A percentile compares a stretch with the other conserved stretches of the same genome.
These are phyloP conservation scores for Amanita muscaria DNA, from an alignment of 768 basidiomycete species.

Conservation along the genomic window DNA sequence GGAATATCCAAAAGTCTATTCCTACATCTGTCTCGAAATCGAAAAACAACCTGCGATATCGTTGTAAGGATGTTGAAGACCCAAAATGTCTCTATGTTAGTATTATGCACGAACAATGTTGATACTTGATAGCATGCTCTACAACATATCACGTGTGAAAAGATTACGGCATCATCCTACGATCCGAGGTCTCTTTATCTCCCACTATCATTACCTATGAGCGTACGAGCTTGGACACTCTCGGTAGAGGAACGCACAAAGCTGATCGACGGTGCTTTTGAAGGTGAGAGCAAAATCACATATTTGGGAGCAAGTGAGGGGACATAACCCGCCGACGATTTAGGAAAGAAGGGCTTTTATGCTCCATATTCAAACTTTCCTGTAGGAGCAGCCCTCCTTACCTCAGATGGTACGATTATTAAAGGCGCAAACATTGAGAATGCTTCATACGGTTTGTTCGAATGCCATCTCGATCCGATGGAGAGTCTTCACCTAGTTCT, in stretches of 20 bases:
- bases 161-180: no score
- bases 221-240: not conserved
- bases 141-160: no score
- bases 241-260: slow-evolving; percentile 30
- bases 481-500: slow-evolving; percentile 4
- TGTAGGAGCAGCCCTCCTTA: slow-evolving; percentile 82
- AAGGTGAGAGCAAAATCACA: slow-evolving; percentile 43
- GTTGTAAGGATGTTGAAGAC: no score
- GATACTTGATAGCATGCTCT: no score
- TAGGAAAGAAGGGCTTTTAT: slow-evolving; percentile 69
- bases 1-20: no score
- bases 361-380: slow-evolving; percentile 86
- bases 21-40: no score
- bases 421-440: slow-evolving; percentile 93
- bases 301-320: not conserved
- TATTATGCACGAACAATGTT: no score
- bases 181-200: no score
- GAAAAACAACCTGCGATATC: no score
- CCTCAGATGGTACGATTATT: slow-evolving; percentile 60
- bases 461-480: not conserved
- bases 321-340: not conserved
- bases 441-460: slow-evolving; percentile 72
- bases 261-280: slow-evolving; percentile 48
- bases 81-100: no score
- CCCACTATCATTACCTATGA: not conserved